Base-by-base conservation (phyloP, 306 rosid species). In the Betula pendula region DNA sequence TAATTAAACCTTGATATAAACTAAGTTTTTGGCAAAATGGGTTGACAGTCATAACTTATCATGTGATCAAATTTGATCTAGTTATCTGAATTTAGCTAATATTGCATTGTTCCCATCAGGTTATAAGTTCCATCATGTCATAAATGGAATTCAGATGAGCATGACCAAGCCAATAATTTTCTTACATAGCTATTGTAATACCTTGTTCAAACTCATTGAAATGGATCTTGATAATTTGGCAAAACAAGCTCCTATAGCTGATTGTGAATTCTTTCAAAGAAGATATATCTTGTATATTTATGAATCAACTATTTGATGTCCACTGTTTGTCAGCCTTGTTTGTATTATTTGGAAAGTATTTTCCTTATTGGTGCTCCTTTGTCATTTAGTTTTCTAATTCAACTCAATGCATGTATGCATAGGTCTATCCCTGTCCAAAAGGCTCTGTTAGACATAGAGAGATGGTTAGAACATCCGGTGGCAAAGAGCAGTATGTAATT, bases 361-460 rank as follows among this genome's bases (percentile, higher is more conserved):
- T 81, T 71, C 69, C 24, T 50, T 67, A 20, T 73, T 73, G 60
- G 68, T 29, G 11, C 66, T 63, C 51, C 75, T 63, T 22, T 84
- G 40, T 53, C 31, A 40, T 68, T 68, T 66, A 38, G 48, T 27
- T 47, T 70, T 78, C 78, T 81, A 83, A 31, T 31, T 80, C 43
- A 81, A 77, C 67, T 48, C 75, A 33, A 78, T 62, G 74, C 49
- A 20, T 73, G 62, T 71, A 79, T 85, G 44, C 74, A 74, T 85
- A 88, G 98, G 96, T 94, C 74, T 94, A 85, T 85, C 98, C 98
- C 80, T 94, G 98, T 86, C 98, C 98, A 44, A 94, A 91, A 80
- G 98, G 97, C 75, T 94, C 98, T 35, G 55, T 84, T 75, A 88
- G 94, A 78, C 94, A 94, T 76, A 88, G 97, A 81, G 92, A 94